Evolutionary conservation across 2,329 filamentous ascomycete species (phyloP), one percentile per base, ranked within the genome.

Genomic region (Colletotrichum lentis): DNA sequence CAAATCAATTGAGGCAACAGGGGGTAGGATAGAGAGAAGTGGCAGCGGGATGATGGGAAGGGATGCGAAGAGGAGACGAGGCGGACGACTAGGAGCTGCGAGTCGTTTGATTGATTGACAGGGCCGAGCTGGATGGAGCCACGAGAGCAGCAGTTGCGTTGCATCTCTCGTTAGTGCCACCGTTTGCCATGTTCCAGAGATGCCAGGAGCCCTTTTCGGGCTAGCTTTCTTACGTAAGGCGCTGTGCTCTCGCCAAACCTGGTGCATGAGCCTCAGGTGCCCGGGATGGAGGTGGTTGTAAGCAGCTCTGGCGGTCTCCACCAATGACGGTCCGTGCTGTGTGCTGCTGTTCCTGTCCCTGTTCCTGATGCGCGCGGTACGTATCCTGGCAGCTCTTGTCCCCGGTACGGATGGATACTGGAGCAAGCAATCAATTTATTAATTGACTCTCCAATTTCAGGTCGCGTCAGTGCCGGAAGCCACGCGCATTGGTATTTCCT

Each of bases 1-100:
- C 49, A 64, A 65, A 39, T 60, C 60, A 44, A 56, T 66, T 50
- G 55, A 47, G 14, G 43, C 43, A 47, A 58, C 18, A n/a, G 47
- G n/a, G 14, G 50, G 27, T 56, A 52, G 31, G 2, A 35, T 35
- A 35, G 31, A 10, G 8, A 35, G 31, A 35, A 35, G 7, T 7
- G 31, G 8, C 31, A 35, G 8, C 31, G 62, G 62, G 47, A 60
- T 35, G 35, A 56, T 41, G 37, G 18, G 47, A 54, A 49, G 60
- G 53, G 60, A 47, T n/a, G n/a, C 27, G 10, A 52, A 12, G n/a
- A 14, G 35, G 35, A 35, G 31, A 35, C 31, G 31, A 35, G 31
- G 8, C 31, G 31, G 14, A 24, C 20, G 18, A n/a, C 24, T 50
- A 10, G 47, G 47, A 50, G 47, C 47, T 50, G 47, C 5, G 44